phyloP scores from a whole-genome alignment of 2,329 filamentous ascomycete species.

The Rachicladosporium sp. region DNA sequence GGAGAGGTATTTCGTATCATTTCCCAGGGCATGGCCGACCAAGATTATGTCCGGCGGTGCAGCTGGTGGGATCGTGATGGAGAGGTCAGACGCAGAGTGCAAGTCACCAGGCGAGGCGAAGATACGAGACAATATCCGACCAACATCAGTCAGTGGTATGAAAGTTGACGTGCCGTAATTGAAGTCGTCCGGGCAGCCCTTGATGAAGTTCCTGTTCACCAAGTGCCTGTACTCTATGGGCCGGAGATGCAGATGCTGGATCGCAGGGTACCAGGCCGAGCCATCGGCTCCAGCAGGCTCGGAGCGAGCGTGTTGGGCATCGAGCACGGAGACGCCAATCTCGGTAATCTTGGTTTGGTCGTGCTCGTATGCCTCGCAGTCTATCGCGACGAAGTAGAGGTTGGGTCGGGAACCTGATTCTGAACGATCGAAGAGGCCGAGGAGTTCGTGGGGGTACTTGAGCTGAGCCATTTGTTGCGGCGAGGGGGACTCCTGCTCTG shows the following conservation, averaged over 20 bases:
- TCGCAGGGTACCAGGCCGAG: constrained; percentile 56
- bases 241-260: constrained; percentile 60
- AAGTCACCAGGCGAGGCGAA: constrained; percentile 44
- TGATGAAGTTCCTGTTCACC: constrained; percentile 55
- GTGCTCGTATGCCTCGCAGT: constrained; percentile 70
- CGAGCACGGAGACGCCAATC: constrained; percentile 53
- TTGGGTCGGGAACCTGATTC: too few species aligned
- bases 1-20: constrained; percentile 58
- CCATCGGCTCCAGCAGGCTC: constrained; percentile 50
- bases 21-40: constrained; percentile 60
- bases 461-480: too few species aligned
- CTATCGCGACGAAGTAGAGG: constrained; percentile 71
- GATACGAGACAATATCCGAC: constrained; percentile 36
- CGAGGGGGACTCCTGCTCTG: too few species aligned
- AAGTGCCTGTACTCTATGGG: constrained; percentile 54
- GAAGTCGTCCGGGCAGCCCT: constrained; percentile 62
- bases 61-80: not conserved
- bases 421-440: too few species aligned
- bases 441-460: too few species aligned
- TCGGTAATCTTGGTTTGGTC: constrained; percentile 62
- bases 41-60: constrained; percentile 49
- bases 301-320: constrained; percentile 48
- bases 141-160: constrained; percentile 35
- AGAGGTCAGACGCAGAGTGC: not conserved
- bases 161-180: constrained; percentile 57